Conservation (phyloP, 2,329 filamentous ascomycete species). For the Claviceps sp. region DNA sequence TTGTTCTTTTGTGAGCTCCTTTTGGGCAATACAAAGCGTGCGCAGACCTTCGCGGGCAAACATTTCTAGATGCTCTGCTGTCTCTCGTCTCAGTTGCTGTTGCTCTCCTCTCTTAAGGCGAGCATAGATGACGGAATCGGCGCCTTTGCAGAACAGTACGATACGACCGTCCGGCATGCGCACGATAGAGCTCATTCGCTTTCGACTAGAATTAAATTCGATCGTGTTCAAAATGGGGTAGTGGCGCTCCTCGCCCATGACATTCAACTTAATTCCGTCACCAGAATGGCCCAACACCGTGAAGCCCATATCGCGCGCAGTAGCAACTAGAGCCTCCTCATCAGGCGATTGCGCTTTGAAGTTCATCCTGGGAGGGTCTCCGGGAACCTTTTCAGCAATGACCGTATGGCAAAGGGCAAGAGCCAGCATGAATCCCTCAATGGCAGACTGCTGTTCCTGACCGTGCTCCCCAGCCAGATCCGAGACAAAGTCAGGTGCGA, state of each 20-base stretch:
- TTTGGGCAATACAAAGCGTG: slow-evolving; percentile 85
- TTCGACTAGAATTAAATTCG: slow-evolving; percentile 93
- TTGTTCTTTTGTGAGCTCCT: slow-evolving; percentile 65
- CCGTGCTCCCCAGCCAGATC: slow-evolving; percentile 72
- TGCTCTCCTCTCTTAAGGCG: slow-evolving; percentile 78
- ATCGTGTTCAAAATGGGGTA: slow-evolving; percentile 88
- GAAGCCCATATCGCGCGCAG: slow-evolving; percentile 89
- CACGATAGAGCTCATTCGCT: slow-evolving; percentile 95
- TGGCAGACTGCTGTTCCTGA: slow-evolving; percentile 60
- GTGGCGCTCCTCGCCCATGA: slow-evolving; percentile 71
- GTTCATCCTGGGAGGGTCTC: slow-evolving; percentile 79
- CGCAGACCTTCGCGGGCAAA: slow-evolving; percentile 91
- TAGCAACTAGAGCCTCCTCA: slow-evolving; percentile 86
- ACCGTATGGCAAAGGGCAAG: slow-evolving; percentile 95
- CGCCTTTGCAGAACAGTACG: slow-evolving; percentile 90
- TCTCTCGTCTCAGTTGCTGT: slow-evolving; percentile 64
- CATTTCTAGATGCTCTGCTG: slow-evolving; percentile 90
- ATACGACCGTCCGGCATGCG: slow-evolving; percentile 87
- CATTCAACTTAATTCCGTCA: slow-evolving; percentile 73
- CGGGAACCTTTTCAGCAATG: slow-evolving; percentile 77
- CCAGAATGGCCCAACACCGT: slow-evolving; percentile 71
- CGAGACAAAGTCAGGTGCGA: slow-evolving; percentile 77
- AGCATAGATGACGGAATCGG: slow-evolving; percentile 93
- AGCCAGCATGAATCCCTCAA: slow-evolving; percentile 85
- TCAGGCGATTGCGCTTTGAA: slow-evolving; percentile 98